Evolutionary conservation across 2,329 filamentous ascomycete genomes (phyloP).

Genomic region (Cytospora leucostoma): DNA sequence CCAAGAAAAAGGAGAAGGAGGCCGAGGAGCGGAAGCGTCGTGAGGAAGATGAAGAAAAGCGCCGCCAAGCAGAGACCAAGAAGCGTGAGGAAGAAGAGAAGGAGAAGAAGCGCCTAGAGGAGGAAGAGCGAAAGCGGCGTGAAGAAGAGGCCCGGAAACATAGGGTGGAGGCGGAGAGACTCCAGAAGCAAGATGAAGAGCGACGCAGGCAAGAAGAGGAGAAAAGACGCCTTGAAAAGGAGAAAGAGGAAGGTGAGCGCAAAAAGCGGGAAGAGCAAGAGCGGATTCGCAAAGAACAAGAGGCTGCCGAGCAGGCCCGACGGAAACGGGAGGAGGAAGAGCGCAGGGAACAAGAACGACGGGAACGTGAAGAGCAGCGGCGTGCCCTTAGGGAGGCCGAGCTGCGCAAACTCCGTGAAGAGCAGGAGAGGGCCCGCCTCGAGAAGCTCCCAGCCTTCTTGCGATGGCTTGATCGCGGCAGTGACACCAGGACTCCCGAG

Average conservation of each 20-base stretch:
- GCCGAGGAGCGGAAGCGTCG: constrained; percentile 37
- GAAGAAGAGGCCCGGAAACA: constrained; percentile 35
- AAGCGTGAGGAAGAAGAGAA: constrained; percentile 38
- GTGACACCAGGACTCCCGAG: constrained; percentile 52
- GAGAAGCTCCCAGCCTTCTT: constrained; percentile 61
- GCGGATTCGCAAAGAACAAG: constrained; percentile 46
- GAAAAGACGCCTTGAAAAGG: constrained; percentile 39
- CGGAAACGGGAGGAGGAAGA: constrained; percentile 55
- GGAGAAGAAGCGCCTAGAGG: constrained; percentile 36
- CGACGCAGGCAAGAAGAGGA: constrained; percentile 35
- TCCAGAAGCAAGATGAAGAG: constrained; percentile 35
- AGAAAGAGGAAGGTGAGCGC: constrained; percentile 47
- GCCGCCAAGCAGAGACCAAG: constrained; percentile 32
- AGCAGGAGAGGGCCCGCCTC: constrained; percentile 56
- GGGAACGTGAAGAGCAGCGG: constrained; percentile 46
- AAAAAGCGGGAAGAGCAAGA: constrained; percentile 49
- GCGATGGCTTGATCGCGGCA: constrained; percentile 58
- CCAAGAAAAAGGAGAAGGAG: constrained; percentile 36
- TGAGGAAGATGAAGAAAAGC: constrained; percentile 38
- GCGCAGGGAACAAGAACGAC: constrained; percentile 51
- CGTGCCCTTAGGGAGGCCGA: constrained; percentile 55
- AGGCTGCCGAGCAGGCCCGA: constrained; percentile 52
- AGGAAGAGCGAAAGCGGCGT: constrained; percentile 32
- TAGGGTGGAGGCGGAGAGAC: constrained; percentile 40
- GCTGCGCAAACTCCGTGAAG: constrained; percentile 51